Evolutionary conservation across 345 rosid genomes (phyloP).

Genomic region (Eucalyptus victrix): DNA sequence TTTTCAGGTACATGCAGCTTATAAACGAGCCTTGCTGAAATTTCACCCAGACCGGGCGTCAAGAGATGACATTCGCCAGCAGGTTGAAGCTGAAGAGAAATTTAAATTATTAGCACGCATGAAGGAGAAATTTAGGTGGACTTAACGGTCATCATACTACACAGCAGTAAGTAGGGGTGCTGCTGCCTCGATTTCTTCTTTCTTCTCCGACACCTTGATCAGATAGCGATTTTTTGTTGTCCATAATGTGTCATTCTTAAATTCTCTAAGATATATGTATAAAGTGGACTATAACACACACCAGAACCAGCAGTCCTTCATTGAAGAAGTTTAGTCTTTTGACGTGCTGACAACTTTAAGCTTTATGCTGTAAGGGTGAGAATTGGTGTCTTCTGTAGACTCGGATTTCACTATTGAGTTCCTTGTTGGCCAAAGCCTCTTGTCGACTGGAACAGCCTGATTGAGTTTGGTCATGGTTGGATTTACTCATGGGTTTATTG

Average conservation of each 20-base stretch:
- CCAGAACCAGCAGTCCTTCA: not conserved
- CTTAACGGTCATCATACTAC: not conserved
- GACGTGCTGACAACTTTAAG: not conserved
- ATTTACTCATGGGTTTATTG: not conserved
- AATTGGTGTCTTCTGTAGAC: not conserved
- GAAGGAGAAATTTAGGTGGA: conserved; percentile 47
- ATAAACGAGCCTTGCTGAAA: conserved; percentile 57
- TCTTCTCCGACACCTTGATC: not conserved
- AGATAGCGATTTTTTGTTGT: not conserved
- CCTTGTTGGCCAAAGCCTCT: not conserved
- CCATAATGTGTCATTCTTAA: not conserved
- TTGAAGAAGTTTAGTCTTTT: not conserved
- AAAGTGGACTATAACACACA: not conserved
- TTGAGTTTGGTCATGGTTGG: not conserved
- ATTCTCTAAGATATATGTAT: not conserved
- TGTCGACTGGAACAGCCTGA: not conserved
- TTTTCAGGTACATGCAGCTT: conserved; percentile 68
- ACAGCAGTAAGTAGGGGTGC: not conserved
- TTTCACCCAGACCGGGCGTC: conserved; percentile 87
- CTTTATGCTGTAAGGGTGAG: not conserved
- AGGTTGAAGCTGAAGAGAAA: conserved; percentile 88
- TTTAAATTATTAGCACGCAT: conserved; percentile 82
- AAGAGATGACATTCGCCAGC: conserved; percentile 49
- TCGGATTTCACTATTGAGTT: not conserved
- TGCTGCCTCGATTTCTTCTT: not conserved